phyloP scores from a whole-genome alignment of 768 basidiomycete genomes.

The Serendipita vermifera region DNA sequence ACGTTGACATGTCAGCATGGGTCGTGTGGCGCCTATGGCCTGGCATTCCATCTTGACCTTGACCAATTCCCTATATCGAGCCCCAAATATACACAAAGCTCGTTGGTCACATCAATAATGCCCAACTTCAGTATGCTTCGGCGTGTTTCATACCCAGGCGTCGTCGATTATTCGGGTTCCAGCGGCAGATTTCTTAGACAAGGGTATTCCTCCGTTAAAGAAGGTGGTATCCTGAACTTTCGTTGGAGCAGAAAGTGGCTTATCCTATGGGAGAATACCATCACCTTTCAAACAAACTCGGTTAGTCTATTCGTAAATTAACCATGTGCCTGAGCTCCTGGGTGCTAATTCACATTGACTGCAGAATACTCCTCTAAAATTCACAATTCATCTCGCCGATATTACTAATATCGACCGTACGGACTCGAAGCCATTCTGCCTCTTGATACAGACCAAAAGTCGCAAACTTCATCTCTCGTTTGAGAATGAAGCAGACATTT shows the following conservation, averaged over 20 bases:
- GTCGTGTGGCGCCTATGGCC: too few species aligned
- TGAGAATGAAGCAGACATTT: slow-evolving; percentile 93
- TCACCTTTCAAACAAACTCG: slow-evolving; percentile 85
- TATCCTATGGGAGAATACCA: slow-evolving; percentile 62
- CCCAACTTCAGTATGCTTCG: too few species aligned
- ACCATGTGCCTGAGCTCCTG: too few species aligned
- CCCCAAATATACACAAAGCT: too few species aligned
- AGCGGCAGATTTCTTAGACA: slow-evolving; percentile 36
- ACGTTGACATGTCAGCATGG: too few species aligned
- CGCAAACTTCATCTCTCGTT: slow-evolving; percentile 69
- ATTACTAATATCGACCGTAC: slow-evolving; percentile 82
- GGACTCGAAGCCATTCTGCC: slow-evolving; percentile 88
- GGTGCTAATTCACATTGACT: background rate
- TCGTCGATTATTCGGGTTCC: too few species aligned
- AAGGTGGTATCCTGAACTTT: slow-evolving; percentile 85
- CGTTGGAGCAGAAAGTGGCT: slow-evolving; percentile 88
- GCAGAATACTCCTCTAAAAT: slow-evolving; percentile 45
- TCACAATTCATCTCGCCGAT: slow-evolving; percentile 53
- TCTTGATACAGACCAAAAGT: slow-evolving; percentile 74
- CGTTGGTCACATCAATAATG: too few species aligned
- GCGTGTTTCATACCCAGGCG: too few species aligned
- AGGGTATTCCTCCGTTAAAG: slow-evolving; percentile 79
- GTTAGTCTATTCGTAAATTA: slow-evolving; percentile 36
- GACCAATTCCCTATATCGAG: too few species aligned
- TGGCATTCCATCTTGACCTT: too few species aligned